These are phyloP conservation scores for Mortierella claussenii DNA, from an alignment of 192 early-diverging fungal species.

Conservation along the genomic window DNA sequence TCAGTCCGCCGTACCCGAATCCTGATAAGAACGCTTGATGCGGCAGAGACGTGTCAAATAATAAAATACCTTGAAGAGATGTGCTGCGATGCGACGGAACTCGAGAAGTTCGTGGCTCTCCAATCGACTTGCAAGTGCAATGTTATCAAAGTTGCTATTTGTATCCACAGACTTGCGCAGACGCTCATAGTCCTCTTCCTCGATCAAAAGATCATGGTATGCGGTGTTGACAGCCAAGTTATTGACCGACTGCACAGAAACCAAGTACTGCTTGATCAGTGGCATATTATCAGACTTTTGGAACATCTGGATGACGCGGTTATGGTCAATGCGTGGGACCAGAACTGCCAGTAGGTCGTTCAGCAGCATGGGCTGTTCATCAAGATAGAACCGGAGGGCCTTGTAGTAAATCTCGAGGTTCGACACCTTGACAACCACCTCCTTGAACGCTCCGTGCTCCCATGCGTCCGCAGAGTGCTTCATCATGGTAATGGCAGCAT, in stretches of 20 bases:
- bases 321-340: conserved; percentile 94
- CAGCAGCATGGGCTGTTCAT: conserved; percentile 94
- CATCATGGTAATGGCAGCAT: conserved; percentile 96
- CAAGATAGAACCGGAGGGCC: conserved; percentile 94
- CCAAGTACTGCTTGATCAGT: conserved; percentile 95
- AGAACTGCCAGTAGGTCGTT: conserved; percentile 92
- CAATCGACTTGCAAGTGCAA: conserved; percentile 88
- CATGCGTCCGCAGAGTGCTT: conserved; percentile 94
- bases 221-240: conserved; percentile 95
- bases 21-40: no score
- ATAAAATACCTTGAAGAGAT: conserved; percentile 89
- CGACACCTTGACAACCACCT: conserved; percentile 95
- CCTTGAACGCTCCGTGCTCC: conserved; percentile 98
- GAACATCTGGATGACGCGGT: conserved; percentile 97
- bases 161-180: conserved; percentile 94
- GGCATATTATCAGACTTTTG: conserved; percentile 98
- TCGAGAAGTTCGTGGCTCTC: conserved; percentile 97
- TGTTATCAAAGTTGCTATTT: conserved; percentile 95
- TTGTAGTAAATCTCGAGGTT: conserved; percentile 99
- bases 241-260: conserved; percentile 94
- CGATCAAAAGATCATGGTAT: conserved; percentile 96
- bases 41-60: no score
- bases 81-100: conserved; percentile 97
- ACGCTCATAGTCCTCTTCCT: conserved; percentile 97
- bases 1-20: no score